These are phyloP conservation scores for Phlebopus sp. DNA, from an alignment of 1,284 basidiomycete species.

Conservation along the genomic window DNA sequence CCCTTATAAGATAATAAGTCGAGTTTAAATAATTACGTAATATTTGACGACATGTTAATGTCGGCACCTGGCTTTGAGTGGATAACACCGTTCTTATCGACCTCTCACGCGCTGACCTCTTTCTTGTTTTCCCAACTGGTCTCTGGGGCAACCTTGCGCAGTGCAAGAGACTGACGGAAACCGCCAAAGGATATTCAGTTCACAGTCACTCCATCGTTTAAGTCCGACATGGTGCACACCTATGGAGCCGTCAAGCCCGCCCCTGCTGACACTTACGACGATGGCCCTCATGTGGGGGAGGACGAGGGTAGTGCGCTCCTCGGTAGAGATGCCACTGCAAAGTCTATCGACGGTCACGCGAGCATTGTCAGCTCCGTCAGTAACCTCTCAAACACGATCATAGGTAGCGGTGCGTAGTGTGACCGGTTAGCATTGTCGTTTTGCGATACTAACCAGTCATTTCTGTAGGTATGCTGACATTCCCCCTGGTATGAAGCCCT, in stretches of 20 bases:
- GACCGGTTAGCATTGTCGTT: slow-evolving; percentile 2
- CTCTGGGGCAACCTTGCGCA: neutral
- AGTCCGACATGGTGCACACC: slow-evolving; percentile 56
- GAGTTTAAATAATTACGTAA: too few species aligned
- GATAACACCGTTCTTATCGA: neutral
- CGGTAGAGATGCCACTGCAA: slow-evolving; percentile 37
- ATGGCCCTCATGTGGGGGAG: slow-evolving; percentile 34
- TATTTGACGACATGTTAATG: too few species aligned
- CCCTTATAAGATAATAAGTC: too few species aligned
- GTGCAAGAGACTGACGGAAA: neutral
- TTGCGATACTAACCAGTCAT: slow-evolving; percentile 7
- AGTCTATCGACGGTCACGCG: slow-evolving; percentile 59
- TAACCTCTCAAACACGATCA: slow-evolving; percentile 84
- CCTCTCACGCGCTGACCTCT: slow-evolving; percentile 6
- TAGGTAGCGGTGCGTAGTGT: slow-evolving; percentile 73
- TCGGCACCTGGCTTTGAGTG: neutral
- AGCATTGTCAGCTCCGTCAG: slow-evolving; percentile 64
- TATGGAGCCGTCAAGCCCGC: slow-evolving; percentile 51
- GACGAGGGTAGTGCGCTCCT: slow-evolving; percentile 52
- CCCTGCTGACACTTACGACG: neutral
- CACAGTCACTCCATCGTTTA: neutral
- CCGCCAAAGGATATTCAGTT: neutral
- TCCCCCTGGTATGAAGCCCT: slow-evolving; percentile 59
- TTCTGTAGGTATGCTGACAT: slow-evolving; percentile 73
- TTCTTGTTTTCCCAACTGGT: slow-evolving; percentile 1